Evolutionary conservation across 345 rosid genomes (phyloP), one percentile per base, ranked within the genome.

Genomic region (Eutrema heterophyllum): DNA sequence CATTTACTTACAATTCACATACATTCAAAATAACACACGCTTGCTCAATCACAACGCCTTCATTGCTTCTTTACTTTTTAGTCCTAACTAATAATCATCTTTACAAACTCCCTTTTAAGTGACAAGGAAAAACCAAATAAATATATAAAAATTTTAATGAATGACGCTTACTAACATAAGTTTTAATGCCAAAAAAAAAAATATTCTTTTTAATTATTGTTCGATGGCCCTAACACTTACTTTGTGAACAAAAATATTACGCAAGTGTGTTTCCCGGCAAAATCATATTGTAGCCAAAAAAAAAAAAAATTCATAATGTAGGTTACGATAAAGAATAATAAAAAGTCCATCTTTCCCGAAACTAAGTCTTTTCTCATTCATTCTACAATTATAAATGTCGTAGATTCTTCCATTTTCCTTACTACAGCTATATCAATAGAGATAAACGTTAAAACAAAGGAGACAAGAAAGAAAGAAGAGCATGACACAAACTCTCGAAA

Each of bases 41-140:
- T 44, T 64, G 56, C 77, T 64, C 64, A 9, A 71, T 51, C 62
- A 61, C 60, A 51, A 13, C 57, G 65, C 40, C 56, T 29, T 74
- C 67, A 11, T 58, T 58, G 41, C 44, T 24, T 30, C 68, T 40
- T 18, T 8, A 72, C 69, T 41, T 51, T 71, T 36, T 54, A 18
- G 8, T 57, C 1, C 55, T 33, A 33, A 21, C 56, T 21, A 45
- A 29, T 68, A 0, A 55, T 44, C 64, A 58, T 59, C 29, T 58
- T 58, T 36, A 15, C 67, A 21, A 45, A 21, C 33, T 49, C 18
- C 49, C 41, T 71, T 60, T 27, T 59, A 4, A 60, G 14, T 33
- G 3, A 16, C 43, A 71, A 60, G 60, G 8, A 70, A 9, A 8
- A 10, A 4, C 8, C 27, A 44, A 6, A 4, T 39, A n/a, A 53